Evolutionary conservation across 2,329 filamentous ascomycete genomes (phyloP).

Genomic region (Xylaria polymorpha): DNA sequence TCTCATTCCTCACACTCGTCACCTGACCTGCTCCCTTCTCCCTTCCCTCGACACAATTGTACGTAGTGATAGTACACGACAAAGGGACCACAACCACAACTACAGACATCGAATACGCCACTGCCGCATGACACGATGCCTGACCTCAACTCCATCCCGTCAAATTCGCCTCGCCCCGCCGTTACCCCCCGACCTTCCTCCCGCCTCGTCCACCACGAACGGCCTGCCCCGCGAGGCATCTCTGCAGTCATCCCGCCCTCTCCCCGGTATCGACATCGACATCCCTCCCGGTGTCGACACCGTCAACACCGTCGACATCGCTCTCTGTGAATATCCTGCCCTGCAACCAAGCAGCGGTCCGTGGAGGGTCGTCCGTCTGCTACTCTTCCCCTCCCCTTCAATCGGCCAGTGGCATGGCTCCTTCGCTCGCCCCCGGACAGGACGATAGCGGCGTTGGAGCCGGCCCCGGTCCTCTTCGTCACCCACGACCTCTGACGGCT

Average conservation of each 20-base stretch:
- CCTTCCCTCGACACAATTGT: not conserved
- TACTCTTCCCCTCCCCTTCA: constrained; percentile 49
- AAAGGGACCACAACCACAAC: not conserved
- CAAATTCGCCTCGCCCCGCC: constrained; percentile 60
- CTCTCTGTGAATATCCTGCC: constrained; percentile 67
- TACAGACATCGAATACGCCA: not conserved
- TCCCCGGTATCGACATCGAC: not conserved
- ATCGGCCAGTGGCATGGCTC: constrained; percentile 41
- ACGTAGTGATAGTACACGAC: not conserved
- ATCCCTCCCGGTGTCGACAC: not conserved
- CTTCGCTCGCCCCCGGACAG: constrained; percentile 46
- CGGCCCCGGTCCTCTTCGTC: constrained; percentile 80
- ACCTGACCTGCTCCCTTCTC: not conserved
- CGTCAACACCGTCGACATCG: constrained; percentile 51
- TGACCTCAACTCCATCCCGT: constrained; percentile 67
- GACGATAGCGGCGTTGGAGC: constrained; percentile 61
- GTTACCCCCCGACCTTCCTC: constrained; percentile 56
- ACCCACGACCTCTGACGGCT: constrained; percentile 87
- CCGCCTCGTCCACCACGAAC: constrained; percentile 59
- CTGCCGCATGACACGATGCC: constrained; percentile 40
- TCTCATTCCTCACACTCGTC: not conserved
- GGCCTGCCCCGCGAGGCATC: constrained; percentile 36
- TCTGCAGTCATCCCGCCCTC: constrained; percentile 41
- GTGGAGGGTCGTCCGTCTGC: constrained; percentile 54
- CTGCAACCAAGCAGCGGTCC: constrained; percentile 60